Evolutionary conservation across 768 basidiomycete genomes (phyloP), one percentile per base, ranked within the genome.

Genomic region (Kondoa malvinella): DNA sequence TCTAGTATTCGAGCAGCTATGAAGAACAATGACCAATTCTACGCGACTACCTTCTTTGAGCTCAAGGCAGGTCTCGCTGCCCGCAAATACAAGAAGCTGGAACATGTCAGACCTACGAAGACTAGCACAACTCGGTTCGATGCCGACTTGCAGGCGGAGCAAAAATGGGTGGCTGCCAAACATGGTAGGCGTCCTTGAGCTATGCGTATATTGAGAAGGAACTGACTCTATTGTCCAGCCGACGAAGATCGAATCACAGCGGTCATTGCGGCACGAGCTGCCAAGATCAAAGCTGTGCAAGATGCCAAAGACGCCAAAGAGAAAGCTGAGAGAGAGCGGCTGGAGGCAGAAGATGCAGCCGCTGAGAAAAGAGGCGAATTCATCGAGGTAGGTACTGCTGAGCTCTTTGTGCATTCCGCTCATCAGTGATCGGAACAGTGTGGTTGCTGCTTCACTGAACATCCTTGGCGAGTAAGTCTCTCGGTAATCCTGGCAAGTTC

Each of bases 401-500:
- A 68, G 64, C 34, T 31, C 33, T 56, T 56, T 14, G 25, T 56
- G 50, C 50, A 56, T 56, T 56, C 14, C 14, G 50, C 50, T 56
- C 14, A 14, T 56, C 50, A 56, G 57, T 12, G 30, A 8, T 12
- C 4, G 4, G 57, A 29, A 4, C 57, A 73, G 34, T 74, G 74
- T 60, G 74, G 74, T 0, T 74, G 74, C 60, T 74, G 74, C 69
- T 74, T 71, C 62, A 31, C 57, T 26, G 72, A 73, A 4, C 60
- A n/a, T 4, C 67, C 57, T 3, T 63, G 68, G 4, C 60, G 65
- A 0, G 67, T 66, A 63, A 60, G 71, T 21, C 31, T 8, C 31
- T 64, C 16, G 34, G 25, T 12, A 15, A 16, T 64, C 63, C 8
- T 3, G 31, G 3, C 63, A 16, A 21, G 40, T 21, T 8, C 40